These are phyloP conservation scores for Aureobasidium sp. DNA, from an alignment of 2,329 filamentous ascomycete species.

Conservation along the genomic window DNA sequence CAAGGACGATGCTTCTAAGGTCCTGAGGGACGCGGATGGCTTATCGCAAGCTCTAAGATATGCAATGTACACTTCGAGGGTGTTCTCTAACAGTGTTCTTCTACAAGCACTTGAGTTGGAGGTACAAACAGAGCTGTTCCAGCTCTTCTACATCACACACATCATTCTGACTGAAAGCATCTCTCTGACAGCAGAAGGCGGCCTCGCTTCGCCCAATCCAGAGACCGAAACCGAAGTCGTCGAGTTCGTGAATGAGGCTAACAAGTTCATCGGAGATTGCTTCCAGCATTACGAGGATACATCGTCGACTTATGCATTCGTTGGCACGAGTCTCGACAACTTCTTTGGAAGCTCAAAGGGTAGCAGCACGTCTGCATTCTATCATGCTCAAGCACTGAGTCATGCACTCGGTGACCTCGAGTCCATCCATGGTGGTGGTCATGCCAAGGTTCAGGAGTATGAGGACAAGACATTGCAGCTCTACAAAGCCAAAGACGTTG, in stretches of 20 bases:
- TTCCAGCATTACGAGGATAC: constrained; percentile 11
- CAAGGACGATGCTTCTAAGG: constrained; percentile 12
- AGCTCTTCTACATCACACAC: constrained; percentile 47
- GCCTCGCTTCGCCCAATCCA: constrained; percentile 33
- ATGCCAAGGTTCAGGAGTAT: constrained; percentile 28
- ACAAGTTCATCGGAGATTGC: constrained; percentile 21
- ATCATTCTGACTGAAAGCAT: constrained; percentile 56
- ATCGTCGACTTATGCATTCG: constrained; percentile 19
- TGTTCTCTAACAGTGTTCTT: constrained; percentile 44
- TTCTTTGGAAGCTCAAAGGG: constrained; percentile 21
- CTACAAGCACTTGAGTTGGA: constrained; percentile 29
- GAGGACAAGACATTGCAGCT: constrained; percentile 30
- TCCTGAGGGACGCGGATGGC: constrained; percentile 58
- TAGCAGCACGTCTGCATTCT: constrained; percentile 29
- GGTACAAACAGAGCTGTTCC: constrained; percentile 37
- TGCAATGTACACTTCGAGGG: constrained; percentile 58
- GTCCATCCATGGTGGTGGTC: constrained; percentile 36
- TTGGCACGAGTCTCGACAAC: constrained; percentile 24
- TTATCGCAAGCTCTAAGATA: constrained; percentile 69
- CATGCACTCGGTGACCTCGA: constrained; percentile 33
- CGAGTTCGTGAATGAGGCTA: constrained; percentile 47
- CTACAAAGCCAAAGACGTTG: constrained; percentile 34
- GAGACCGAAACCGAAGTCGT: constrained; percentile 41
- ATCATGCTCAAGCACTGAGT: constrained; percentile 35
- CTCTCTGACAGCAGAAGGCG: constrained; percentile 49